phyloP scores from a whole-genome alignment of 2,329 filamentous ascomycete genomes.

The Mariannaea elegans region DNA sequence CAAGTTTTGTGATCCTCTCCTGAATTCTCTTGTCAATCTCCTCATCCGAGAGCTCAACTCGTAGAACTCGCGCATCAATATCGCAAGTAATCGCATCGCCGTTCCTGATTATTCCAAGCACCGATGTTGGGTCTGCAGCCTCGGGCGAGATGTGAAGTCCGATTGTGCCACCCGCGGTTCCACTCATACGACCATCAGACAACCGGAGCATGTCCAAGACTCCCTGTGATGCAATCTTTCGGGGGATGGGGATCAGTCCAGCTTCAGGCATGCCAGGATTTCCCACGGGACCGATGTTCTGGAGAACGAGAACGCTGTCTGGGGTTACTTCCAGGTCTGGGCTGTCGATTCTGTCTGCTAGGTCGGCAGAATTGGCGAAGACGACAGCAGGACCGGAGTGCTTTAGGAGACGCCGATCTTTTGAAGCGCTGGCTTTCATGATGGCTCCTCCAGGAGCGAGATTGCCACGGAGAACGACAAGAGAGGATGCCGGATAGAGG shows the following conservation, averaged over 20 bases:
- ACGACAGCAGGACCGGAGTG: constrained; percentile 63
- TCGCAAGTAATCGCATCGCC: constrained; percentile 85
- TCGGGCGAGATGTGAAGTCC: constrained; percentile 89
- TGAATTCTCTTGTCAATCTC: constrained; percentile 71
- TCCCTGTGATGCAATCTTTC: constrained; percentile 79
- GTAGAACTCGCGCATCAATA: constrained; percentile 69
- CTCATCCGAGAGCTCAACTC: constrained; percentile 70
- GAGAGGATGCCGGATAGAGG: constrained; percentile 79
- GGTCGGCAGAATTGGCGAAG: constrained; percentile 80
- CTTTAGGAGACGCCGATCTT: constrained; percentile 69
- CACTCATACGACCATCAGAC: constrained; percentile 87
- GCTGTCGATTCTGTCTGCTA: constrained; percentile 70
- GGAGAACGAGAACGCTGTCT: constrained; percentile 77
- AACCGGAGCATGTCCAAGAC: constrained; percentile 84
- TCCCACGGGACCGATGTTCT: constrained; percentile 89
- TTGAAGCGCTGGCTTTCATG: constrained; percentile 87
- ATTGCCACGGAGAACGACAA: constrained; percentile 86
- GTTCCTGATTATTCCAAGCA: constrained; percentile 78
- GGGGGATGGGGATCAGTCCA: constrained; percentile 68
- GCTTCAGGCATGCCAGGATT: constrained; percentile 96
- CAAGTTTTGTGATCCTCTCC: constrained; percentile 62
- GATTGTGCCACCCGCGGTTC: constrained; percentile 89
- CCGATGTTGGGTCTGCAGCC: constrained; percentile 77
- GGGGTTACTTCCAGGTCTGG: constrained; percentile 68
- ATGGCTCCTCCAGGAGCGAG: constrained; percentile 85